These are phyloP conservation scores for Leccinum aurantiacum DNA, from an alignment of 768 basidiomycete species.

Conservation along the genomic window DNA sequence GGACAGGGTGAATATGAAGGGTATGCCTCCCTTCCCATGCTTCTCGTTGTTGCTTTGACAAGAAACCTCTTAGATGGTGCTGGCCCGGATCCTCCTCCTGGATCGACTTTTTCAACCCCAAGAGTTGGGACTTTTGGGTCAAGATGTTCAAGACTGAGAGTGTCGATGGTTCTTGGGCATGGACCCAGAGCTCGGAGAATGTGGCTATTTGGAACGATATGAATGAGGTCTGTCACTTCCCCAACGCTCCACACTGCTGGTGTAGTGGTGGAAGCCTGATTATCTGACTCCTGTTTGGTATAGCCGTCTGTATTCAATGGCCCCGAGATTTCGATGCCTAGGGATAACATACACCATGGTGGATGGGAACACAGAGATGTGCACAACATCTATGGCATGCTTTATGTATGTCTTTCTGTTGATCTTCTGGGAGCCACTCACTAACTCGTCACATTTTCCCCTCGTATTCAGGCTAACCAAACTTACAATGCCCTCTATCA, in stretches of 20 bases:
- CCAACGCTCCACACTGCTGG: neutral
- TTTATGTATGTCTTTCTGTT: conserved; percentile 55
- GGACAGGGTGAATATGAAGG: conserved; percentile 90
- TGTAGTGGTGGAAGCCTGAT: neutral
- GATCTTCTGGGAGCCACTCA: neutral
- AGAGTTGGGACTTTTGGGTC: conserved; percentile 89
- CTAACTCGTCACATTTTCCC: neutral
- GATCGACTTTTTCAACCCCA: conserved; percentile 97
- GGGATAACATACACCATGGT: conserved; percentile 79
- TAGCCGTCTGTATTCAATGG: conserved; percentile 98
- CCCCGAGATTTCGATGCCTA: conserved; percentile 87
- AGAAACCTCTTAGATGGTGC: conserved; percentile 61
- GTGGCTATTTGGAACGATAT: conserved; percentile 99
- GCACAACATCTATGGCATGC: conserved; percentile 98
- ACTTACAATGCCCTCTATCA: conserved; percentile 78
- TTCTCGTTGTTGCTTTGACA: neutral
- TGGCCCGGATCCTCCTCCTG: conserved; percentile 97
- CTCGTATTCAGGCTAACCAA: conserved; percentile 64
- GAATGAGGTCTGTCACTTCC: conserved; percentile 76
- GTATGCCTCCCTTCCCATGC: conserved; percentile 9
- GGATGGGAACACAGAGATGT: conserved; percentile 99
- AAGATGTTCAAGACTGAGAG: conserved; percentile 69
- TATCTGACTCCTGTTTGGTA: conserved; percentile 4
- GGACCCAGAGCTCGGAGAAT: conserved; percentile 77
- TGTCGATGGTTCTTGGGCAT: conserved; percentile 61